Percentiles rank a stretch among this genome's conserved stretches.
Conservation (phyloP, 2,329 filamentous ascomycete species). For the Phyllosticta paracitricarpa region DNA sequence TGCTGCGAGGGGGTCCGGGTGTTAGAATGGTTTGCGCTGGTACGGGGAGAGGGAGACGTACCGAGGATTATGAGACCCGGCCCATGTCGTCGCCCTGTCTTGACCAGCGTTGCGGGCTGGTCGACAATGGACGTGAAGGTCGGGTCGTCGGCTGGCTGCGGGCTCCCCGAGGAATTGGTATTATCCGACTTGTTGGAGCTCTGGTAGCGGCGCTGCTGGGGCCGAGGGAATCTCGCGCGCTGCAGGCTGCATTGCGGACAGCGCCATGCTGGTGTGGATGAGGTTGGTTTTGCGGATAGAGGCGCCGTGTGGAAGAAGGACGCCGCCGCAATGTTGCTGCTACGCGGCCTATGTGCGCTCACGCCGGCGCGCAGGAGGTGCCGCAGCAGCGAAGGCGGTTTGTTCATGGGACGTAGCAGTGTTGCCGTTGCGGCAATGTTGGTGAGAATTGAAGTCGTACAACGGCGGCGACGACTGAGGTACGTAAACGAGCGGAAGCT, state of each 20-base stretch:
- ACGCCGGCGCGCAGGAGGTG: slow-evolving; percentile 1
- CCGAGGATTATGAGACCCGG: slow-evolving; percentile 70
- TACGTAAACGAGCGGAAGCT: background rate
- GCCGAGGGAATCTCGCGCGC: background rate
- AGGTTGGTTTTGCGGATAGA: background rate
- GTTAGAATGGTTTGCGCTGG: no score
- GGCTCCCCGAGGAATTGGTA: slow-evolving; percentile 15
- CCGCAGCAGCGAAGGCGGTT: background rate
- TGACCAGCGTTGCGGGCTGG: slow-evolving; percentile 70
- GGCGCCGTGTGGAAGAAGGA: background rate
- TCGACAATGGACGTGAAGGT: slow-evolving; percentile 80
- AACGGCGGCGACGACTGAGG: no score
- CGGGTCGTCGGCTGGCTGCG: slow-evolving; percentile 60
- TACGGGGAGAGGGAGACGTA: slow-evolving; percentile 24
- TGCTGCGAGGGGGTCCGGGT: slow-evolving; percentile 33
- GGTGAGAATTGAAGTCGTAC: background rate
- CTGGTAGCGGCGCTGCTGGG: slow-evolving; percentile 13
- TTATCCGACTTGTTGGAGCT: slow-evolving; percentile 1
- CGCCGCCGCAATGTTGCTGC: background rate
- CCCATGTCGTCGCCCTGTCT: slow-evolving; percentile 64
- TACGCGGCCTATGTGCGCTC: background rate
- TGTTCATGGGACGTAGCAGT: background rate
- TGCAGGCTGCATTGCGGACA: slow-evolving; percentile 5
- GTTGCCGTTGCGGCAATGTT: background rate
- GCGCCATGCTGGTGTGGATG: background rate